Evolutionary conservation across 176 grass and related monocot genomes (phyloP).

Genomic region (Echinochloa phyllopogon): DNA sequence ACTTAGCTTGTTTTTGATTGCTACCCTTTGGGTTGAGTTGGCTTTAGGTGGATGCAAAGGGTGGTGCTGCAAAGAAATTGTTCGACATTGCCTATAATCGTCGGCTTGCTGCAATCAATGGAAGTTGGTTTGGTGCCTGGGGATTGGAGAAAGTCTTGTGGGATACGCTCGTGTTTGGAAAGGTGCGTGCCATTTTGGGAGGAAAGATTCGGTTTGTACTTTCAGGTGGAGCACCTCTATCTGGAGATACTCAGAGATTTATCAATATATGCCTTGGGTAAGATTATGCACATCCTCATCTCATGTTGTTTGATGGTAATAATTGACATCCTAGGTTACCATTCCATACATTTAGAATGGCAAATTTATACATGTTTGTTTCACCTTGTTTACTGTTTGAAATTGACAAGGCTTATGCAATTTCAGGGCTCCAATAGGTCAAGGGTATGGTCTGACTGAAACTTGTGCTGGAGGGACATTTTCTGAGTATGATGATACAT

Average conservation of each 20-base stretch:
- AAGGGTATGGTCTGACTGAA: constrained; percentile 98
- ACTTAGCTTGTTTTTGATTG: constrained; percentile 34
- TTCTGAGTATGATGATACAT: constrained; percentile 89
- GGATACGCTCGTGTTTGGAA: constrained; percentile 86
- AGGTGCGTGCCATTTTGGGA: constrained; percentile 84
- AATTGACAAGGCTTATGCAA: constrained; percentile 47
- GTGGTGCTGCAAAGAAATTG: constrained; percentile 81
- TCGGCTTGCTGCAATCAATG: constrained; percentile 76
- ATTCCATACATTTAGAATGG: background rate
- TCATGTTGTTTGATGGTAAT: constrained; percentile 29
- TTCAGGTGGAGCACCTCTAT: constrained; percentile 92
- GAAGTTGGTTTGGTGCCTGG: constrained; percentile 95
- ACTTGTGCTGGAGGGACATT: constrained; percentile 95
- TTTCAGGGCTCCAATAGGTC: constrained; percentile 93
- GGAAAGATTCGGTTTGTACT: constrained; percentile 82
- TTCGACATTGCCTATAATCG: constrained; percentile 76
- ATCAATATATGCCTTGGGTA: constrained; percentile 98
- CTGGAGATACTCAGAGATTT: constrained; percentile 91
- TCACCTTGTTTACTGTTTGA: constrained; percentile 14
- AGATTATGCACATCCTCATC: constrained; percentile 37
- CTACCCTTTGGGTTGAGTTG: constrained; percentile 32
- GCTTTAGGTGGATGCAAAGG: constrained; percentile 77
- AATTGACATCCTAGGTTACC: background rate
- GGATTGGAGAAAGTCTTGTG: constrained; percentile 86
- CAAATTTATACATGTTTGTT: constrained; percentile 21